phyloP scores from a whole-genome alignment of 768 basidiomycete species.

The Lepiota venenata region DNA sequence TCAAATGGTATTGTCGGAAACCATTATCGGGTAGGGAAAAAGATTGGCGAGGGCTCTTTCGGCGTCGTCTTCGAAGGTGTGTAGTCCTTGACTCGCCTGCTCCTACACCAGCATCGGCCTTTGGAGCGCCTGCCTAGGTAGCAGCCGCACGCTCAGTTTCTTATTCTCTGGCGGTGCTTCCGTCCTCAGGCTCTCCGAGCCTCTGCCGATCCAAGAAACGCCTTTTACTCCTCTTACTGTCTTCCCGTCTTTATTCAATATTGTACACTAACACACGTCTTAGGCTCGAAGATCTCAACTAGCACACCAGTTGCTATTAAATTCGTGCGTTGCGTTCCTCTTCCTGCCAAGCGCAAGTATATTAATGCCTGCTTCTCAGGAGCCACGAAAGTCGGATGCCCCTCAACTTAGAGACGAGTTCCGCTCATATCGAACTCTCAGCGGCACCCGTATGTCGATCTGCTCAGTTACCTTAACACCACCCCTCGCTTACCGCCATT shows the following conservation, averaged over 20 bases:
- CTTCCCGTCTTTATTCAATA: background rate
- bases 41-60: conserved; percentile 99
- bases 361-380: conserved; percentile 40
- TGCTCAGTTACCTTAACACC: conserved; percentile 4
- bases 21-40: conserved; percentile 91
- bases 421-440: conserved; percentile 93
- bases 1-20: conserved; percentile 77
- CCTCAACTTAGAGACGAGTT: conserved; percentile 98
- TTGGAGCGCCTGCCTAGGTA: background rate
- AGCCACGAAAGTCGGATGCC: conserved; percentile 96
- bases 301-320: conserved; percentile 93
- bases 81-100: conserved; percentile 17
- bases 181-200: background rate
- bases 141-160: background rate
- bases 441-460: conserved; percentile 71
- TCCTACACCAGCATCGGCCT: background rate
- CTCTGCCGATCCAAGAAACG: background rate
- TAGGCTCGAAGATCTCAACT: conserved; percentile 84
- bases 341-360: conserved; percentile 7
- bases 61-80: conserved; percentile 96
- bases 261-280: background rate
- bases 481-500: conserved; percentile 10
- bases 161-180: background rate
- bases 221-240: background rate
- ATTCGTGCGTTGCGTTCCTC: conserved; percentile 61